Base-by-base conservation (phyloP, 2,329 filamentous ascomycete genomes). In the Alternaria dauci region DNA sequence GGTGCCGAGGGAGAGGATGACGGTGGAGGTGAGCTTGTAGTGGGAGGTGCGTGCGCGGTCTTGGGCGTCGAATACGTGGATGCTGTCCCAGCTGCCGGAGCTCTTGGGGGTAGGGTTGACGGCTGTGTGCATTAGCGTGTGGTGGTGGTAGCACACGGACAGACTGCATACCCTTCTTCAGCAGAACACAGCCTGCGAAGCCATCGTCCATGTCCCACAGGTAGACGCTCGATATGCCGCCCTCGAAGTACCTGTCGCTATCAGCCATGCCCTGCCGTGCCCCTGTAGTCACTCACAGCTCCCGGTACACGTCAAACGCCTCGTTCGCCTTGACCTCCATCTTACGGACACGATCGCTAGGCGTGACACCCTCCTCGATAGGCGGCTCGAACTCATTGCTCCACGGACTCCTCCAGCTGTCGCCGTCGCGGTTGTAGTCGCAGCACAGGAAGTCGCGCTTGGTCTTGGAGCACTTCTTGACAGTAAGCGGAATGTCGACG, bases 381-480 rank as follows among this genome's bases (percentile, higher is more conserved):
- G 93, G 91, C 18, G 94, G 95, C 78, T 98, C 93, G 80, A 99
- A 99, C 81, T 97, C 91, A 82, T 98, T 98, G 82, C 91, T 95
- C 95, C 95, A 99, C n/a, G 95, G 95, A 68, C 92, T 96, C 65
- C 95, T 91, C 86, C 97, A 97, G 81, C 91, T 96, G 83, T 97
- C 94, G 65, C 95, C 95, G 81, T 99, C 95, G 67, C 95, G 94
- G 86, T 99, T 99, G 87, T 99, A 99, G 86, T 99, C 95, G 85
- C 95, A 99, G 75, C 97, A 91, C 52, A 99, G 88, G 84, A 97
- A 99, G 82, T 98, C 95, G 70, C 94, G 91, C 72, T 93, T 93
- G 32, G 92, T 91, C 81, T 94, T 91, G 71, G 88, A 88, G 85
- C 95, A 98, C 68, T 92, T 91, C 72, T 91, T 89, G 65, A 96